Conservation (phyloP, 2,329 filamentous ascomycete species). For the Penicillium verrucosum region DNA sequence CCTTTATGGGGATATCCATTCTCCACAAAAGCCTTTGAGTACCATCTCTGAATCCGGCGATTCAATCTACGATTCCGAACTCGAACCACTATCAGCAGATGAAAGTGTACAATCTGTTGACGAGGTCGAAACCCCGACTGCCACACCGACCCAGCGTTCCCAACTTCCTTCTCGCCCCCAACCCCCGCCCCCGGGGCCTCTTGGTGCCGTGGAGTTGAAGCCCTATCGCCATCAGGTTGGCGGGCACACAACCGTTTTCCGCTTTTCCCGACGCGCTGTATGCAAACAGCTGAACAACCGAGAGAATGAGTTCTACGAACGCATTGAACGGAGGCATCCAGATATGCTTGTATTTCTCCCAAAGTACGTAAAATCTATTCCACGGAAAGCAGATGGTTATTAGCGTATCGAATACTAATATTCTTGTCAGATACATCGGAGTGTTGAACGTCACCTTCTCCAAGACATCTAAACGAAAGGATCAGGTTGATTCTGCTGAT, state of each 20-base stretch:
- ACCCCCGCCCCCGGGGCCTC: constrained; percentile 48
- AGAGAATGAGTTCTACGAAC: constrained; percentile 98
- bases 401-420: constrained; percentile 2
- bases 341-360: constrained; percentile 88
- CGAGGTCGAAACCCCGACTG: constrained; percentile 51
- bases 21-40: constrained; percentile 37
- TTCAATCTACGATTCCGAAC: constrained; percentile 48
- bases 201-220: constrained; percentile 91
- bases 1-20: constrained; percentile 56
- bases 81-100: constrained; percentile 43
- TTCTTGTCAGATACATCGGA: constrained; percentile 70
- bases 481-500: constrained; percentile 19
- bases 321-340: constrained; percentile 84
- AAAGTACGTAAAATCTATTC: constrained; percentile 53
- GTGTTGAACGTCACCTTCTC: constrained; percentile 95
- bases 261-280: constrained; percentile 89
- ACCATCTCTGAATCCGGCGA: constrained; percentile 40
- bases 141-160: constrained; percentile 39
- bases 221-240: constrained; percentile 97
- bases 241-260: constrained; percentile 92
- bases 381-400: background rate
- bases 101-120: constrained; percentile 47
- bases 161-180: constrained; percentile 30
- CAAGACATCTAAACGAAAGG: constrained; percentile 67
- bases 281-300: constrained; percentile 98